Evolutionary conservation across 2,329 filamentous ascomycete species (phyloP), one percentile per base, ranked within the genome.

Genomic region (Nectriaceae sp.): DNA sequence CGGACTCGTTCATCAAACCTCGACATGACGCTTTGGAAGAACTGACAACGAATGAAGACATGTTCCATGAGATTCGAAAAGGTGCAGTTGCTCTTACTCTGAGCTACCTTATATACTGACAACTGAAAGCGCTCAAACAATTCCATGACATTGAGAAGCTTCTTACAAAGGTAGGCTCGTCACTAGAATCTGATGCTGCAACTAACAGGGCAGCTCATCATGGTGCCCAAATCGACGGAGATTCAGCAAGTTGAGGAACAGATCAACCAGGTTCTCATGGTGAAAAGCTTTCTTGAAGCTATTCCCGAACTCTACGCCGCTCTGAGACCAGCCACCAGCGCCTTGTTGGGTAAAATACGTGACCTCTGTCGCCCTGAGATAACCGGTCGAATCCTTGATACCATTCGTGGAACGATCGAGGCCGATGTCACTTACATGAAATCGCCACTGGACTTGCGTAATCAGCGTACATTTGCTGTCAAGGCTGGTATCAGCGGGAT

Each of bases 381-480:
- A 15, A 79, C 87, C 4, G 71, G 74, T 16, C 75, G 77, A 1
- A 78, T 93, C 3, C 74, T 85, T 38, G 71, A 78, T 2, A 70
- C 88, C 2, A 91, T 99, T 43, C 72, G 80, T 38, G 71, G 76
- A 13, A 82, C 82, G 0, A 85, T 99, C 57, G 94, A 97, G 54
- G 80, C 88, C 8, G 89, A 96, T 64, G 89, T 91, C 0, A 81
- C 78, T 0, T 95, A 88, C 57, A 87, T 89, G 49, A 89, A 80
- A 40, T 83, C 86, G 19, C 87, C 94, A 1, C 76, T 97, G 4
- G 93, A 97, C 53, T 75, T 96, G 47, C 82, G 92, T 13, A 96
- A 97, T 52, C 93, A 97, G 65, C 79, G 93, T 54, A 89, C 88
- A 1, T 97, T 95, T 71, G 93, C 93, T 19, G 87, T 97, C 24